phyloP scores from a whole-genome alignment of 768 basidiomycete genomes.

The Leccinum disarticulatum region DNA sequence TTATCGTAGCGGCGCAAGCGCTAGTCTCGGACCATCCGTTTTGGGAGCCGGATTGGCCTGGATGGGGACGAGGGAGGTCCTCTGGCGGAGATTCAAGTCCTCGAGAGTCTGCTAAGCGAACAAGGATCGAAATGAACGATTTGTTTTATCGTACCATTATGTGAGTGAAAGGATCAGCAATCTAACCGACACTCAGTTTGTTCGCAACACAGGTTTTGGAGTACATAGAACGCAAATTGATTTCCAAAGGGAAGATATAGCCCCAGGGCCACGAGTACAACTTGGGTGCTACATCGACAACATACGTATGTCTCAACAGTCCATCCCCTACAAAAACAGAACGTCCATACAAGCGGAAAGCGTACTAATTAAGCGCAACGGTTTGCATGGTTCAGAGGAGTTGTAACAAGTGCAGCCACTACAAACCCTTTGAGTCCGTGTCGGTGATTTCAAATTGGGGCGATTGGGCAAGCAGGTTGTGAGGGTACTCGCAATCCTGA shows the following conservation, averaged over 20 bases:
- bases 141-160: neutral
- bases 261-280: neutral
- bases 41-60: too few species aligned
- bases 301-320: neutral
- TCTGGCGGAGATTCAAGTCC: conserved; percentile 47
- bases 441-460: conserved; percentile 53
- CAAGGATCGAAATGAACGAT: too few species aligned
- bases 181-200: neutral
- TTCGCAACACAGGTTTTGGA: neutral
- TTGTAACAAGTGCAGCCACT: conserved; percentile 32
- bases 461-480: conserved; percentile 72
- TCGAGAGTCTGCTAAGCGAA: conserved; percentile 41
- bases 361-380: neutral
- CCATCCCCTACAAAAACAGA: neutral
- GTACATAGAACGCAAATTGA: neutral
- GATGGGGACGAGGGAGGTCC: conserved; percentile 80
- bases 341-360: neutral
- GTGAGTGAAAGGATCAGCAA: neutral
- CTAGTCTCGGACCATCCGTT: too few species aligned
- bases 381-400: conserved; percentile 17
- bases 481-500: conserved; percentile 42
- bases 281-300: neutral
- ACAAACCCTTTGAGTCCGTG: conserved; percentile 31
- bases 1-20: too few species aligned
- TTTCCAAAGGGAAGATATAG: neutral